A percentile compares a stretch with the other conserved stretches of the same genome.
These are phyloP conservation scores for Verticillium dahliae DNA, from an alignment of 2,329 filamentous ascomycete genomes.

Conservation along the genomic window DNA sequence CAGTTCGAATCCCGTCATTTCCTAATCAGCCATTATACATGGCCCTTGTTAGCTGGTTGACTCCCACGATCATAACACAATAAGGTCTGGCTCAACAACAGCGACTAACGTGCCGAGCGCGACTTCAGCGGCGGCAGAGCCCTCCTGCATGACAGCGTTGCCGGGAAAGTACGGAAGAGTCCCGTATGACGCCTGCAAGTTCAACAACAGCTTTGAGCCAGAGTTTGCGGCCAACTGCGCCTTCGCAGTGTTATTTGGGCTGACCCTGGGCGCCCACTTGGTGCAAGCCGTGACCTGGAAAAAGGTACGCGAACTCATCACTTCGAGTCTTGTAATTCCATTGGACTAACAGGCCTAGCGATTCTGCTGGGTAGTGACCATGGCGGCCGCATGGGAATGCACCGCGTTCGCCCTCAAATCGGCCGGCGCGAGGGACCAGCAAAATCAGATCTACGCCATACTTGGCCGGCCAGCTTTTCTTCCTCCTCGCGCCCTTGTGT, in stretches of 20 bases:
- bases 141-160: conserved; percentile 22
- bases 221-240: conserved; percentile 24
- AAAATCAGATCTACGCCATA: conserved; percentile 22
- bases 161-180: conserved; percentile 24
- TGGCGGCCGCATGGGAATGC: conserved; percentile 25
- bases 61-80: background rate
- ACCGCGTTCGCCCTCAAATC: conserved; percentile 29
- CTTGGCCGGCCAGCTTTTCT: conserved; percentile 26
- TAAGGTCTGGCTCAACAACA: background rate
- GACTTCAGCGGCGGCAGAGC: background rate
- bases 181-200: conserved; percentile 22
- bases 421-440: conserved; percentile 28
- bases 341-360: conserved; percentile 9
- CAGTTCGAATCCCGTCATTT: background rate
- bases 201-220: conserved; percentile 24
- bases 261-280: conserved; percentile 19
- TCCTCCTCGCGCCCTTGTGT: conserved; percentile 35
- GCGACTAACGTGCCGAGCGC: background rate
- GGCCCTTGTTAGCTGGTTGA: background rate
- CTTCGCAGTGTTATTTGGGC: conserved; percentile 23
- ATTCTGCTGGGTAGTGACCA: conserved; percentile 29
- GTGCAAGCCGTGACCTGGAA: conserved; percentile 21
- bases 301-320: conserved; percentile 14
- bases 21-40: background rate
- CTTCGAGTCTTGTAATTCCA: background rate